Evolutionary conservation across 768 basidiomycete genomes (phyloP).

Genomic region (Agrocybe pediades): DNA sequence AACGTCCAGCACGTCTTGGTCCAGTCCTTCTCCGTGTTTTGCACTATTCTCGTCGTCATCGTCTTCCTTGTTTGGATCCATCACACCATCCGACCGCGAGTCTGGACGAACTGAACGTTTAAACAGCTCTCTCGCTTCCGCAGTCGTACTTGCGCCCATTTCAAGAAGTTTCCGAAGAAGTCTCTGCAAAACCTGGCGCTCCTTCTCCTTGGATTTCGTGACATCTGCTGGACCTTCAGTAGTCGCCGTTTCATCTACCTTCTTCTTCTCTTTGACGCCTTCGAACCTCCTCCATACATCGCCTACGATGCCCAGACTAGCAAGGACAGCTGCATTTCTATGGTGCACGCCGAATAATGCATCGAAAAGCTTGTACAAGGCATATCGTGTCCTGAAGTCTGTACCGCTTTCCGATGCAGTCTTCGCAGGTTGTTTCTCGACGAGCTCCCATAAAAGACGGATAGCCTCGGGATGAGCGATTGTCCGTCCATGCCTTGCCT

Average conservation of each 20-base stretch:
- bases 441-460: slow-evolving; percentile 55
- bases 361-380: slow-evolving; percentile 64
- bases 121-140: slow-evolving; percentile 66
- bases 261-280: slow-evolving; percentile 11
- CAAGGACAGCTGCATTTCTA: slow-evolving; percentile 69
- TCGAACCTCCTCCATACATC: slow-evolving; percentile 52
- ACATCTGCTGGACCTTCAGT: slow-evolving; percentile 4
- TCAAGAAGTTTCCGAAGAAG: slow-evolving; percentile 71
- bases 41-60: background rate
- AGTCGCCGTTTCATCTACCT: slow-evolving; percentile 1
- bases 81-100: background rate
- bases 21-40: slow-evolving; percentile 45
- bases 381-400: slow-evolving; percentile 37
- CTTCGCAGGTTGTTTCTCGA: slow-evolving; percentile 1
- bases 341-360: slow-evolving; percentile 60
- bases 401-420: background rate
- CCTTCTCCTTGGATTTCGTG: slow-evolving; percentile 34
- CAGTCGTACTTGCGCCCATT: slow-evolving; percentile 63
- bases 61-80: background rate
- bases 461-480: slow-evolving; percentile 66
- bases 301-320: slow-evolving; percentile 55
- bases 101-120: slow-evolving; percentile 45
- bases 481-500: slow-evolving; percentile 34
- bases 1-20: slow-evolving; percentile 68
- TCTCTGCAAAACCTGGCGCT: slow-evolving; percentile 60